These are phyloP conservation scores for Helianthus annuus DNA, from an alignment of 129 eudicot genomes.

Conservation along the genomic window DNA sequence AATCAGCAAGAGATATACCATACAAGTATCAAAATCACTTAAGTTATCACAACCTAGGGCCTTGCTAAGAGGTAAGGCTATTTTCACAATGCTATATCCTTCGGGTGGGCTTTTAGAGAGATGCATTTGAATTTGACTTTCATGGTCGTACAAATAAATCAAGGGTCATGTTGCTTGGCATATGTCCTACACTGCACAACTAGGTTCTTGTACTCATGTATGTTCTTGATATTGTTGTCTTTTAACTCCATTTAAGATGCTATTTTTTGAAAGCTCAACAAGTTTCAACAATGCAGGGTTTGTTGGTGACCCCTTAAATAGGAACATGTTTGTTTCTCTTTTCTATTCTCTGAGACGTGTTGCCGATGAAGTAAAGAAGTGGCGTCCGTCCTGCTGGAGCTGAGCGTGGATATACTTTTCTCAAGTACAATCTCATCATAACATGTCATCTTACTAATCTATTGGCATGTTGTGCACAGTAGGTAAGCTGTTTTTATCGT, in stretches of 20 bases:
- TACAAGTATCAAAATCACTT: not conserved
- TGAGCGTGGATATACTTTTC: too few species aligned
- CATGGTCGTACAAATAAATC: too few species aligned
- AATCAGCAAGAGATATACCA: not conserved
- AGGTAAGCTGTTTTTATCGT: conserved; percentile 69
- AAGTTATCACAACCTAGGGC: conserved; percentile 1
- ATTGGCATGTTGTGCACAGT: conserved; percentile 92
- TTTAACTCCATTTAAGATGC: conserved; percentile 5
- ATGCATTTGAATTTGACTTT: not conserved
- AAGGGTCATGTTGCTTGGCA: too few species aligned
- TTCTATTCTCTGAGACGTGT: too few species aligned
- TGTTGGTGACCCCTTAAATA: conserved; percentile 91
- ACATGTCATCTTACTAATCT: conserved; percentile 93
- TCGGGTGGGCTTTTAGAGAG: conserved; percentile 6
- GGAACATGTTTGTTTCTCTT: conserved; percentile 75
- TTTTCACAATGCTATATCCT: not conserved
- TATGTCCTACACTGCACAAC: too few species aligned
- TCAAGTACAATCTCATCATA: too few species aligned
- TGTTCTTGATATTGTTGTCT: not conserved
- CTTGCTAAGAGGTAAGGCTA: not conserved
- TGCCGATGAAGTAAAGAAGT: too few species aligned
- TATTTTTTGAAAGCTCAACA: conserved; percentile 28
- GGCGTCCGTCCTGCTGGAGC: too few species aligned
- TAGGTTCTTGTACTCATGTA: not conserved
- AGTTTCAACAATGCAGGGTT: conserved; percentile 78